A percentile compares a stretch with the other conserved stretches of the same genome.
Evolutionary conservation across 805 yeast genomes (phyloP).

Genomic region (Kuraishia molischiana): DNA sequence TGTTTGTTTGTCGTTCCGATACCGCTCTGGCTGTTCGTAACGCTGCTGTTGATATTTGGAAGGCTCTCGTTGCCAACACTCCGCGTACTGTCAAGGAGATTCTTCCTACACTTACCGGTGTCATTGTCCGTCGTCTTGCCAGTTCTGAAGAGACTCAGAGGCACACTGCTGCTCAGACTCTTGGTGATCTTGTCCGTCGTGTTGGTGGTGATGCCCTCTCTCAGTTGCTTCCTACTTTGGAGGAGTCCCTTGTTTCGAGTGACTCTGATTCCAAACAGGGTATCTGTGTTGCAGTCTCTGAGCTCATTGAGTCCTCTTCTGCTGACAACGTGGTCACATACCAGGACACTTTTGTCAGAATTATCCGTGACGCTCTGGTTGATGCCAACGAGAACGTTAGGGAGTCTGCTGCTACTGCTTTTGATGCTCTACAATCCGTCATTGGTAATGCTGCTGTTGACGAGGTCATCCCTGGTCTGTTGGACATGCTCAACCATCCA

Average conservation of each 20-base stretch:
- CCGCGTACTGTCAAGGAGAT: conserved; percentile 92
- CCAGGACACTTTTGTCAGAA: conserved; percentile 60
- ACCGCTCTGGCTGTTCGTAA: conserved; percentile 77
- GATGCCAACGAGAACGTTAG: conserved; percentile 71
- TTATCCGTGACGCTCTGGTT: conserved; percentile 70
- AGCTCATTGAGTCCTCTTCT: conserved; percentile 69
- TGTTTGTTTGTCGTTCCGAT: conserved; percentile 93
- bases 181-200: conserved; percentile 91
- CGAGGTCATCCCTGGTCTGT: conserved; percentile 76
- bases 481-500: conserved; percentile 23
- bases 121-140: conserved; percentile 77
- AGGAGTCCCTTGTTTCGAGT: conserved; percentile 44
- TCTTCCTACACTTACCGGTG: conserved; percentile 68
- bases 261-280: conserved; percentile 92
- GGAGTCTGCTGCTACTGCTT: conserved; percentile 85
- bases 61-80: conserved; percentile 89
- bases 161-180: conserved; percentile 82
- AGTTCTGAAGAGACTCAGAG: conserved; percentile 73
- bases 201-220: conserved; percentile 84
- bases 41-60: conserved; percentile 93
- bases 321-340: conserved; percentile 49
- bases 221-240: conserved; percentile 77
- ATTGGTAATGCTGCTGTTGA: conserved; percentile 84
- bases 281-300: conserved; percentile 87
- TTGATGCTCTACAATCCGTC: conserved; percentile 75